Base-by-base conservation (phyloP, 129 eudicot species). In the Helianthus tuberosus region DNA sequence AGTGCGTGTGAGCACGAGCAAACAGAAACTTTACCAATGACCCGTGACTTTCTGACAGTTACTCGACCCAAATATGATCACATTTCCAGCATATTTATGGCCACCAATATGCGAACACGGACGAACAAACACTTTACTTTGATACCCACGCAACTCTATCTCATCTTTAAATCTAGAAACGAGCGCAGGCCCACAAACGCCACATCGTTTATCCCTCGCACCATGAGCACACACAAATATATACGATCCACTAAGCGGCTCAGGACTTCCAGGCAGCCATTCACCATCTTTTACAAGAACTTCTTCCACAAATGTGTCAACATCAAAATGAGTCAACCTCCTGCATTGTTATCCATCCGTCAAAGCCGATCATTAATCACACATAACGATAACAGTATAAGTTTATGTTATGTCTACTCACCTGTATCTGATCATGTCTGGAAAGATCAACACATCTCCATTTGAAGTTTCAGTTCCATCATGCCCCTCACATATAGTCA, bases 361-460 rank as follows among this genome's bases (percentile, higher is more conserved):
- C 66, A 49, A 3, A 44, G 47, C 67, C 9, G 8, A 73, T 78
- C 54, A 72, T n/a, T 44, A 5, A 72, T 27, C 48, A 63, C 16
- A 8, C 23, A n/a, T n/a, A n/a, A n/a, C n/a, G n/a, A n/a, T n/a
- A n/a, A n/a, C n/a, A n/a, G n/a, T n/a, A n/a, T n/a, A n/a, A n/a
- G n/a, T n/a, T n/a, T n/a, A n/a, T n/a, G n/a, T n/a, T n/a, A n/a
- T n/a, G n/a, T n/a, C n/a, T n/a, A n/a, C n/a, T 76, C 12, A 90
- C 99, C 97, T 94, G 97, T 94, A 94, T 91, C 97, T 88, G 77
- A 91, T 83, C 99, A 94, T 90, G 69, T 94, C 99, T 23, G 99
- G 99, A 73, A 94, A 94, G 85, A 94, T 94, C 53, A 94, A 78
- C 46, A 94, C 99, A 70, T 94, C 99, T 51, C 99, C 99, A 64